phyloP scores from a whole-genome alignment of 2,329 filamentous ascomycete genomes.

The Beauveria caledonica region DNA sequence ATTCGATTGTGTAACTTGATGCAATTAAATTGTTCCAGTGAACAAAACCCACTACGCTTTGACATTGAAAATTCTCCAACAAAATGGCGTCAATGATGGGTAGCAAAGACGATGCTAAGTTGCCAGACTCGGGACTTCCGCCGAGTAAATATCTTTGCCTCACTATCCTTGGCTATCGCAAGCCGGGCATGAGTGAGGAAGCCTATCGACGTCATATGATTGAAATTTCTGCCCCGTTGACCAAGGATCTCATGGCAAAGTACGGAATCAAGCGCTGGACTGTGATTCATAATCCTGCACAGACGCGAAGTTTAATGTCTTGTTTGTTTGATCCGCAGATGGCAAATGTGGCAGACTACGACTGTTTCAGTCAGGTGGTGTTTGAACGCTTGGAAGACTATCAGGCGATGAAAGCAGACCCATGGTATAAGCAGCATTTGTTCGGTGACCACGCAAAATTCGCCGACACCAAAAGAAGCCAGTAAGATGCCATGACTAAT shows the following conservation, averaged over 20 bases:
- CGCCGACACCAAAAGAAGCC: constrained; percentile 38
- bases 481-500: neutral
- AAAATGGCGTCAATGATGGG: neutral
- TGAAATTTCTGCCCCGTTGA: constrained; percentile 37
- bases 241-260: constrained; percentile 39
- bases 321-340: constrained; percentile 36
- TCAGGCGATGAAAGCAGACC: constrained; percentile 39
- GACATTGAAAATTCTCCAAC: neutral
- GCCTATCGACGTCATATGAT: constrained; percentile 38
- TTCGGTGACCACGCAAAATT: constrained; percentile 39
- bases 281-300: constrained; percentile 33
- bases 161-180: constrained; percentile 40
- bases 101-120: neutral
- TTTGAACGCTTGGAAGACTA: constrained; percentile 38
- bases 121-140: neutral
- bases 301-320: constrained; percentile 26
- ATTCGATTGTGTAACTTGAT: neutral
- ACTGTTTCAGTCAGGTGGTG: constrained; percentile 41
- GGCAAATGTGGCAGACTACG: constrained; percentile 38
- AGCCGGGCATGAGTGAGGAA: constrained; percentile 38
- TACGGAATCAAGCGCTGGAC: constrained; percentile 41
- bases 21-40: neutral
- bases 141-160: constrained; percentile 31
- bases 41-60: neutral
- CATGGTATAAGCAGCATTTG: constrained; percentile 38